Base-by-base conservation (phyloP, 108 stramenopile species). In the Parietichytrium sp. region DNA sequence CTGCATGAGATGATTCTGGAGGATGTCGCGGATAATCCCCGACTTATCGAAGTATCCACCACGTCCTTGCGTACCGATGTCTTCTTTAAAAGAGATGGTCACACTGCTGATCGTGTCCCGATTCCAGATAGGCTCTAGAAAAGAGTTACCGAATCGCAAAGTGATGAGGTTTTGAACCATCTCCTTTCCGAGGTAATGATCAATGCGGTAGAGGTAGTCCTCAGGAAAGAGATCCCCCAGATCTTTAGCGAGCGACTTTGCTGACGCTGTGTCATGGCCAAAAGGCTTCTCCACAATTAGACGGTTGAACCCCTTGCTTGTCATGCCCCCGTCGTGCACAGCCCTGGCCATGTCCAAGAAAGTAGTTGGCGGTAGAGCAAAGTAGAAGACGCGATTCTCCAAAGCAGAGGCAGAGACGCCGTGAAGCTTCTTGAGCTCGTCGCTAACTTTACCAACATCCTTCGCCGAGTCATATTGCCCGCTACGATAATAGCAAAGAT, bases 161-260 rank as follows among this genome's bases (percentile, higher is more conserved):
- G 95, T 89, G 49, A 92, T 87, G 47, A 97, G 55, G 84, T 97
- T 98, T 87, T 96, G 95, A 23, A 97, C 97, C 93, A 99, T 95
- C 88, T 99, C 98, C 88, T 99, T 99, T 29, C 98, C 98, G 16
- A 99, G 88, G 84, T 97, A 99, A 79, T 99, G 98, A 82, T 99
- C 98, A 78, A 99, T 99, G 10, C 98, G 93, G 88, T 93, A 99
- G 25, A 82, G 80, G 77, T 82, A 29, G 50, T 93, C 86, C 84
- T 99, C 98, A 18, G 89, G 81, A 87, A 96, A 96, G 55, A 92
- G 89, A 52, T 85, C 52, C 29, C 79, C 83, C 78, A 96, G 54
- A 25, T 87, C 87, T 26, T 42, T 51, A 31, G 91, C 85, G 3
- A 96, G 91, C 81, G 92, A 88, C 47, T 89, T 91, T 80, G 92